These are phyloP conservation scores for Thielaviopsis euricoi DNA, from an alignment of 2,329 filamentous ascomycete genomes.

Conservation along the genomic window DNA sequence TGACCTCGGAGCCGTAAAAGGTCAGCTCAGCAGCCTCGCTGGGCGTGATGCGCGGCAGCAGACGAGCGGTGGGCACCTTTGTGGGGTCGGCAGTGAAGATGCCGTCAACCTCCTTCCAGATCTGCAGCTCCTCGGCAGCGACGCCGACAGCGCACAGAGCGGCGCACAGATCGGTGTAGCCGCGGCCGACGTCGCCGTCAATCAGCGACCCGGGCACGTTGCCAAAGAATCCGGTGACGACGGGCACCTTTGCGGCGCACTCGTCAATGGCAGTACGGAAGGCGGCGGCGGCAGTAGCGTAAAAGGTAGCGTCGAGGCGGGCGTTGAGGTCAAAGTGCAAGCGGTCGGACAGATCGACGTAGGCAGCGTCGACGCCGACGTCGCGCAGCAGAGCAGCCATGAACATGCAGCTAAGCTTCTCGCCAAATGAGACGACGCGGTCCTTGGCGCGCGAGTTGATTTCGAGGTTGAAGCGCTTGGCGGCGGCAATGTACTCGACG, in stretches of 20 bases:
- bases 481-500: constrained; percentile 51
- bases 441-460: constrained; percentile 67
- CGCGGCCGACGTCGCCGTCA: constrained; percentile 75
- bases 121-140: constrained; percentile 76
- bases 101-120: constrained; percentile 98
- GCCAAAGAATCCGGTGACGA: constrained; percentile 89
- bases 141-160: constrained; percentile 80
- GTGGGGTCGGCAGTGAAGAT: constrained; percentile 75
- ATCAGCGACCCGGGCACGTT: constrained; percentile 81
- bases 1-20: constrained; percentile 88
- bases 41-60: constrained; percentile 80
- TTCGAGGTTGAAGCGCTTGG: constrained; percentile 52
- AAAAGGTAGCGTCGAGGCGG: constrained; percentile 52
- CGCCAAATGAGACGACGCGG: constrained; percentile 83
- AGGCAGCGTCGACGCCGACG: constrained; percentile 68
- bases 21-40: constrained; percentile 92
- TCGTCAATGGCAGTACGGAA: constrained; percentile 48
- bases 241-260: constrained; percentile 53
- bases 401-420: constrained; percentile 87
- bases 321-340: constrained; percentile 48
- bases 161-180: constrained; percentile 92
- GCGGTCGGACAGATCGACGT: constrained; percentile 74
- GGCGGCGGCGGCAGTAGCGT: constrained; percentile 42
- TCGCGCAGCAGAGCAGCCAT: constrained; percentile 77
- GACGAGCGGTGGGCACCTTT: constrained; percentile 81